phyloP scores from a whole-genome alignment of 768 basidiomycete species.

The Piloderma croceum region DNA sequence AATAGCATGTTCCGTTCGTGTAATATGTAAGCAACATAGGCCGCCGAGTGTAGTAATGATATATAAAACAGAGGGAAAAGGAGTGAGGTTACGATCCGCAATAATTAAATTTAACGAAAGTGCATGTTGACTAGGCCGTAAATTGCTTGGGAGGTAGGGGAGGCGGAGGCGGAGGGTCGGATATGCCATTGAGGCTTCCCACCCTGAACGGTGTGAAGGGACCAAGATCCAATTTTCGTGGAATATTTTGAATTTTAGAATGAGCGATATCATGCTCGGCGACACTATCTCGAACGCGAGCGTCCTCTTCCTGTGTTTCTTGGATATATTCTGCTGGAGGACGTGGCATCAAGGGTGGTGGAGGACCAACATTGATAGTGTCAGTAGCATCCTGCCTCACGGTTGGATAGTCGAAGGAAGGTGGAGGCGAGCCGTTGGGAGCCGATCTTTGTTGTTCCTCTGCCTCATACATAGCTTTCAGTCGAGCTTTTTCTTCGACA shows the following conservation, averaged over 20 bases:
- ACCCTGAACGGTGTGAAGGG: slow-evolving; percentile 46
- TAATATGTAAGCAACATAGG: too few species aligned
- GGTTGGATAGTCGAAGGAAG: slow-evolving; percentile 12
- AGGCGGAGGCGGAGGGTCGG: slow-evolving; percentile 4
- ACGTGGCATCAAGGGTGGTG: slow-evolving; percentile 70
- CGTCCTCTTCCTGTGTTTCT: slow-evolving; percentile 74
- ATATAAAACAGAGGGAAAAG: too few species aligned
- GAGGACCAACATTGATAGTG: slow-evolving; percentile 31
- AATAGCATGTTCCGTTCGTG: slow-evolving; percentile 2
- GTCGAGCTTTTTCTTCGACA: slow-evolving; percentile 16
- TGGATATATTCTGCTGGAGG: slow-evolving; percentile 78
- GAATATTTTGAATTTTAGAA: slow-evolving; percentile 7
- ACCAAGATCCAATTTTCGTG: slow-evolving; percentile 29
- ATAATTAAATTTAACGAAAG: too few species aligned
- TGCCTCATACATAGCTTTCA: slow-evolving; percentile 71
- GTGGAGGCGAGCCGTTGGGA: slow-evolving; percentile 27
- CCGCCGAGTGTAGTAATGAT: too few species aligned
- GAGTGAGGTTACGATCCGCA: too few species aligned
- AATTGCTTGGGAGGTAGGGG: too few species aligned
- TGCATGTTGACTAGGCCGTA: too few species aligned
- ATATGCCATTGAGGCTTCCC: slow-evolving; percentile 26
- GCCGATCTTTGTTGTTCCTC: slow-evolving; percentile 65
- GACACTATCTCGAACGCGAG: slow-evolving; percentile 43
- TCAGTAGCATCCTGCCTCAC: slow-evolving; percentile 5
- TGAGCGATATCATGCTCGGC: slow-evolving; percentile 21